Evolutionary conservation across 2,329 filamentous ascomycete genomes (phyloP), one percentile per base, ranked within the genome.

Genomic region (Byssoonygena ceratinophila): DNA sequence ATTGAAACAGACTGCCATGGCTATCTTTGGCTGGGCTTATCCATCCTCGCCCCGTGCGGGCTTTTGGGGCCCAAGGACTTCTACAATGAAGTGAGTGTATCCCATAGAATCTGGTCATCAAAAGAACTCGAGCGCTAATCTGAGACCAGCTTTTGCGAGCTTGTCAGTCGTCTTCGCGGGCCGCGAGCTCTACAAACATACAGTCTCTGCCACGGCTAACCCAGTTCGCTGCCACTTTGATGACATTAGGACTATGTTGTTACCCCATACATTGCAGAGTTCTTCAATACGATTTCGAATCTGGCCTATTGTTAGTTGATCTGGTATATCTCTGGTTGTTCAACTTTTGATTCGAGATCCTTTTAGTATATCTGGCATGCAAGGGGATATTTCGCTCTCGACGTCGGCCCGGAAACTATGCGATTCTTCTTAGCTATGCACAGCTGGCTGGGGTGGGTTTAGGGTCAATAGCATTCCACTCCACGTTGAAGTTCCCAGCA

Each of bases 31-130:
- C n/a, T 46, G 44, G 44, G 7, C 29, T 4, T 46, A 46, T 36
- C 29, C 44, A 6, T 22, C 27, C 1, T 7, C 44, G 16, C 44
- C 44, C 16, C 18, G 18, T 18, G 29, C 29, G 29, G 44, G 44
- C 11, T 46, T 46, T 8, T 46, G 44, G 44, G n/a, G 44, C 18
- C 44, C 27, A 23, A 46, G 44, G 20, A 46, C 44, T 23, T 46
- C 44, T 12, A 46, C 44, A 22, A 46, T 46, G 44, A 46, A 46
- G 44, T 46, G 16, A 46, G 44, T 36, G 27, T 8, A 41, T 2
- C 29, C 37, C 20, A 8, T n/a, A n/a, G n/a, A 8, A 12, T 29
- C 16, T 29, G 9, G 5, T 12, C 16, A 5, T 7, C 7, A 6
- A 5, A 23, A 16, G 14, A 12, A 12, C 3, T 29, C 4, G 9